phyloP scores from a whole-genome alignment of 2,329 filamentous ascomycete species.

The Trichophaea hybrida region DNA sequence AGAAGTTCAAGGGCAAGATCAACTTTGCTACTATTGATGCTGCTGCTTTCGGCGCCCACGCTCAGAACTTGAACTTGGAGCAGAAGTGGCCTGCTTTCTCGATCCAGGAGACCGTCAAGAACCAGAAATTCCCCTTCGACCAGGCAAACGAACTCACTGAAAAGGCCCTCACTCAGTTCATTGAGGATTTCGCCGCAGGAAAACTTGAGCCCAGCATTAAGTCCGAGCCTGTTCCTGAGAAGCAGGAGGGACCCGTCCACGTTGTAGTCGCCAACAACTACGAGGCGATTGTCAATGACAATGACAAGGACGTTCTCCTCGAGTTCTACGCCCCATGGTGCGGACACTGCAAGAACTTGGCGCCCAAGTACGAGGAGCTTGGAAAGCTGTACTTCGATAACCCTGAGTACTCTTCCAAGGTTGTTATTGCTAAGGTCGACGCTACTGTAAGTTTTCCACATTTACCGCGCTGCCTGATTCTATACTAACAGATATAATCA shows the following conservation, averaged over 20 bases:
- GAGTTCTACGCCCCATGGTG: constrained; percentile 99
- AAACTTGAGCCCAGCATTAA: constrained; percentile 95
- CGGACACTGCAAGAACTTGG: constrained; percentile 96
- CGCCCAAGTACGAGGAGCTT: constrained; percentile 87
- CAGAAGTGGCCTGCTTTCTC: constrained; percentile 95
- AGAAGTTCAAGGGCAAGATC: constrained; percentile 84
- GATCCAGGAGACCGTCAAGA: constrained; percentile 89
- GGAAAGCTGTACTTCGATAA: constrained; percentile 55
- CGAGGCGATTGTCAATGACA: constrained; percentile 77
- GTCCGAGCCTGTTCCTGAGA: constrained; percentile 91
- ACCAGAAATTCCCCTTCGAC: constrained; percentile 92
- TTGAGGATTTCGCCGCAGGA: constrained; percentile 69
- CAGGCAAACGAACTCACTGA: constrained; percentile 64
- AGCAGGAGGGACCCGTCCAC: constrained; percentile 74
- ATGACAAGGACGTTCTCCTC: constrained; percentile 89
- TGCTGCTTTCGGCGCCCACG: constrained; percentile 84
- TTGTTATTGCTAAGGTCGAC: constrained; percentile 92
- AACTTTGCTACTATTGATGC: constrained; percentile 98
- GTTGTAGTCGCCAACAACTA: constrained; percentile 90
- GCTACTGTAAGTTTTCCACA: constrained; percentile 43
- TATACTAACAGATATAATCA: constrained; percentile 16
- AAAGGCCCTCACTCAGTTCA: constrained; percentile 63
- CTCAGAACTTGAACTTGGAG: constrained; percentile 92
- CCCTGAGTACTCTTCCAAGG: constrained; percentile 59
- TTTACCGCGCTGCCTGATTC: not conserved